phyloP scores from a whole-genome alignment of 768 basidiomycete genomes.

The Xerocomellus amylosporus region DNA sequence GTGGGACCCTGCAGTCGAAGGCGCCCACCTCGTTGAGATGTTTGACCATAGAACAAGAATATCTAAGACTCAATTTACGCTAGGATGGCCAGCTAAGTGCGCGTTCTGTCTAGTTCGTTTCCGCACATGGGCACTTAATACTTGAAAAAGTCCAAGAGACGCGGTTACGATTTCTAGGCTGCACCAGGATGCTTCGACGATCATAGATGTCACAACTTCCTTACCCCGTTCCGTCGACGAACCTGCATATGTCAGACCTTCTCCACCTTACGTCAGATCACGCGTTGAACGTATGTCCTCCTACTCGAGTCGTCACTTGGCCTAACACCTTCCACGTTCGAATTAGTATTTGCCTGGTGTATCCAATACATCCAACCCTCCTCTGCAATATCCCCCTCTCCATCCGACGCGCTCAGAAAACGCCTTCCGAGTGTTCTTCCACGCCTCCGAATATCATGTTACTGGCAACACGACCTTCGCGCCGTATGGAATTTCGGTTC shows the following conservation, averaged over 20 bases:
- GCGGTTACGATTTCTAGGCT: conserved; percentile 90
- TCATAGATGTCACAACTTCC: conserved; percentile 92
- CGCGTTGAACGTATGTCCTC: conserved; percentile 63
- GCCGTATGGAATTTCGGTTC: conserved; percentile 80
- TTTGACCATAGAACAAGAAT: conserved; percentile 85
- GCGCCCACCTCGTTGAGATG: conserved; percentile 77
- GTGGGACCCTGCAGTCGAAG: conserved; percentile 94
- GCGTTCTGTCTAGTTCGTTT: conserved; percentile 40
- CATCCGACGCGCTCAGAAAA: conserved; percentile 37
- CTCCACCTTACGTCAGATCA: conserved; percentile 90
- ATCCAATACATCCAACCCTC: conserved; percentile 62
- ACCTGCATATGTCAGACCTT: conserved; percentile 85
- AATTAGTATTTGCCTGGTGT: conserved; percentile 87
- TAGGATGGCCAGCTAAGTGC: conserved; percentile 97
- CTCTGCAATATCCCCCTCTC: conserved; percentile 29
- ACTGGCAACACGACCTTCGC: conserved; percentile 94
- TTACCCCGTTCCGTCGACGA: conserved; percentile 88
- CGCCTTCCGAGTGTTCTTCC: conserved; percentile 29
- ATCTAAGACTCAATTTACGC: conserved; percentile 82
- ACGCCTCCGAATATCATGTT: conserved; percentile 78
- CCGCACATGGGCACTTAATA: conserved; percentile 6
- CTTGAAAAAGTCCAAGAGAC: conserved; percentile 73
- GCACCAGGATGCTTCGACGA: conserved; percentile 73
- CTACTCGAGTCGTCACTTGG: conserved; percentile 1
- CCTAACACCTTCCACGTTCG: conserved; percentile 6